Base-by-base conservation (phyloP, 192 early-diverging fungal genomes). In the Mycoemilia scoparia region DNA sequence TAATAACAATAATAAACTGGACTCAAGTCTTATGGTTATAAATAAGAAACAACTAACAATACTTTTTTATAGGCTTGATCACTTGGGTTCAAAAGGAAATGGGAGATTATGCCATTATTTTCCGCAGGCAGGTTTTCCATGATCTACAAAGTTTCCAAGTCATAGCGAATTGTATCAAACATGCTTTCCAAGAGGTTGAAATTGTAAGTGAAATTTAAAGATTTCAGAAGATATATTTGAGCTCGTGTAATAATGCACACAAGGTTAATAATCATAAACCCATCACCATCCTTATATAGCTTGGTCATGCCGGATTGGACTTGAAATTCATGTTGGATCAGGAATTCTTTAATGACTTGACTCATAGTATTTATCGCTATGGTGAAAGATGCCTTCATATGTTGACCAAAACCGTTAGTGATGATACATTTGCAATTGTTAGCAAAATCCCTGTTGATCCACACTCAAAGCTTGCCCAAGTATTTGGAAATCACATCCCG, bases 41-140 rank as follows among this genome's bases (percentile, higher is more conserved):
- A 17, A 47, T 5, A 51, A 41, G 5, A 15, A 31, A 24, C 17
- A 11, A 15, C 19, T 38, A 76, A 76, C n/a, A n/a, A n/a, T n/a
- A n/a, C n/a, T n/a, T n/a, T n/a, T n/a, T n/a, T n/a, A n/a, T n/a
- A n/a, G n/a, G 86, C 7, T 78, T 97, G 40, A 75, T 97, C 17
- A 86, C 79, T 7, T 97, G 92, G 92, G 81, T 87, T 17, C 55
- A 73, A 21, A 66, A 72, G 39, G 84, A 97, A 43, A 74, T 93
- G 32, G 73, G 78, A 23, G 60, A 71, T 16, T 97, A 84, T 60
- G 79, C 79, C 0, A 70, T 66, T 15, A 79, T 84, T 29, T 83
- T 87, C 49, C 80, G 82, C n/a, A 60, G 79, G 9, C 87, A 91
- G 41, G 84, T 91, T 16, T 96, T 96, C 64, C 66, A 77, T 10